phyloP scores from a whole-genome alignment of 169 alveolate species.

The Babesia sp. region DNA sequence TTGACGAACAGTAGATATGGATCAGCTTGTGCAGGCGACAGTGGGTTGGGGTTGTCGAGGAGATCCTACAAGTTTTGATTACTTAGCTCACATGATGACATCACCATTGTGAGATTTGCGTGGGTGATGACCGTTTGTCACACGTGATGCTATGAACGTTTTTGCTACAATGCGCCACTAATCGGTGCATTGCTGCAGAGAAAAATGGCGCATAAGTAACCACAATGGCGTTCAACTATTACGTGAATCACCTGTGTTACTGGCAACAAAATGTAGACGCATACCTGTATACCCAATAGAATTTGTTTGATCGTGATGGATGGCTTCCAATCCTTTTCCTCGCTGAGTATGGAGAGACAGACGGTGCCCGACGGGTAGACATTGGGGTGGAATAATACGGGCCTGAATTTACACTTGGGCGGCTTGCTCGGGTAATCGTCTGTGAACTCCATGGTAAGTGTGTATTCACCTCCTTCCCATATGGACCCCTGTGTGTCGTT shows the following conservation, averaged over 20 bases:
- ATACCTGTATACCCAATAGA: conserved; percentile 94
- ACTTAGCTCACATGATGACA: not conserved
- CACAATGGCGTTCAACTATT: too few relatives aligned
- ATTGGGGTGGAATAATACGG: conserved; percentile 97
- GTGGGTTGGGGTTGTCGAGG: conserved; percentile 94
- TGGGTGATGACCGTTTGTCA: too few relatives aligned
- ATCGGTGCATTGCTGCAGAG: too few relatives aligned
- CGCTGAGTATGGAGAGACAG: conserved; percentile 96
- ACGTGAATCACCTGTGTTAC: too few relatives aligned
- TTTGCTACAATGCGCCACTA: too few relatives aligned
- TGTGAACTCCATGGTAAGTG: conserved; percentile 95
- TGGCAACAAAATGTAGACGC: not conserved
- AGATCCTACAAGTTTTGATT: conserved; percentile 84
- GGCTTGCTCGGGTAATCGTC: conserved; percentile 99
- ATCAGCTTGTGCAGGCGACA: conserved; percentile 97
- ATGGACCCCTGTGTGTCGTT: conserved; percentile 75
- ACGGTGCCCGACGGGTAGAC: conserved; percentile 98
- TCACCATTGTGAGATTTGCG: too few relatives aligned
- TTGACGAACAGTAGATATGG: conserved; percentile 91
- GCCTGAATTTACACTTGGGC: conserved; percentile 97
- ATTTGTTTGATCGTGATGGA: conserved; percentile 96
- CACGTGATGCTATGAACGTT: too few relatives aligned
- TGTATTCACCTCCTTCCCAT: conserved; percentile 98
- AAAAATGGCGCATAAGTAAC: too few relatives aligned
- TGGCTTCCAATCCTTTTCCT: conserved; percentile 99